phyloP scores from a whole-genome alignment of 768 basidiomycete species.

The Mycena filopes region DNA sequence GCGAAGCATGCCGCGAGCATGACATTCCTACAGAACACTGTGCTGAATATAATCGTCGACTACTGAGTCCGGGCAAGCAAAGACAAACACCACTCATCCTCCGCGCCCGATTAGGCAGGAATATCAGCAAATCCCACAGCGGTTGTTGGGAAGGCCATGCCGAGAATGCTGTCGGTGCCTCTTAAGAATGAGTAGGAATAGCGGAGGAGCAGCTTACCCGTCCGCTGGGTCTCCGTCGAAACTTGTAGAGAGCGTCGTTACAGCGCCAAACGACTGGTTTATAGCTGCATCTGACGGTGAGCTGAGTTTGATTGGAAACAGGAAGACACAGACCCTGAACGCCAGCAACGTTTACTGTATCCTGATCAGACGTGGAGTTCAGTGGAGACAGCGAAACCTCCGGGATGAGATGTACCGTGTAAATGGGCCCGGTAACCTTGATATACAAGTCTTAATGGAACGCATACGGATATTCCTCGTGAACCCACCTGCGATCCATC shows the following conservation, averaged over 20 bases:
- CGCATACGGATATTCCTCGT: background rate
- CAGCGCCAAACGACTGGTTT: slow-evolving; percentile 44
- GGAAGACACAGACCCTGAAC: slow-evolving; percentile 13
- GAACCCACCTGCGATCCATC: slow-evolving; percentile 45
- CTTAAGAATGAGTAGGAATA: slow-evolving; percentile 19
- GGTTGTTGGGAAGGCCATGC: slow-evolving; percentile 48
- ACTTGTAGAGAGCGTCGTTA: slow-evolving; percentile 42
- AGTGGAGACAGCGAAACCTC: background rate
- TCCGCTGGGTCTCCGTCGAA: slow-evolving; percentile 35
- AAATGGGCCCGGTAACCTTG: slow-evolving; percentile 50
- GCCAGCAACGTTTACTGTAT: slow-evolving; percentile 28
- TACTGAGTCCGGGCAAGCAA: background rate
- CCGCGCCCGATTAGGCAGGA: slow-evolving; percentile 1
- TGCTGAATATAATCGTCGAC: background rate
- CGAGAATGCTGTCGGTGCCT: slow-evolving; percentile 36
- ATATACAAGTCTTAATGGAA: background rate
- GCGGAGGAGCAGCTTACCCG: slow-evolving; percentile 32
- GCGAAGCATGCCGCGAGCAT: slow-evolving; percentile 68
- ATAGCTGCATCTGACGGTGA: slow-evolving; percentile 15
- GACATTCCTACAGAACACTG: slow-evolving; percentile 29
- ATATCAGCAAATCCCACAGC: slow-evolving; percentile 50
- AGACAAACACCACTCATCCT: slow-evolving; percentile 8
- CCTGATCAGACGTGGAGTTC: background rate
- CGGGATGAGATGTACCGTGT: slow-evolving; percentile 40
- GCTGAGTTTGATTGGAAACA: background rate